These are phyloP conservation scores for Fusarium poae DNA, from an alignment of 2,329 filamentous ascomycete genomes.

Conservation along the genomic window DNA sequence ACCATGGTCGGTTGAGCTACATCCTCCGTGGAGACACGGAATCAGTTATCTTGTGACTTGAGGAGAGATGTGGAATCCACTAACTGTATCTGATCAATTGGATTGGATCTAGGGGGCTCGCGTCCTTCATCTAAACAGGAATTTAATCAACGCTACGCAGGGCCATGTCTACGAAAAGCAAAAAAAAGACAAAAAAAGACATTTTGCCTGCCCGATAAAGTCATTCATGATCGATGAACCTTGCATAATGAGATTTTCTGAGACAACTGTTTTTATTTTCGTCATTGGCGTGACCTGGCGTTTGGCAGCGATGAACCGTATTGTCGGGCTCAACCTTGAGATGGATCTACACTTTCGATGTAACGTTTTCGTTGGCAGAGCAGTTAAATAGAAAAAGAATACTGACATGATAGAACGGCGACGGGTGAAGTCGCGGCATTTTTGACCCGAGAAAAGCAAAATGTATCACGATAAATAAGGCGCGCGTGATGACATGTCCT, in stretches of 20 bases:
- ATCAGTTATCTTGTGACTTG: background rate
- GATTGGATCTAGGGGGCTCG: background rate
- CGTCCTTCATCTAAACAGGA: background rate
- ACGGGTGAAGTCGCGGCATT: background rate
- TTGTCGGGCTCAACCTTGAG: background rate
- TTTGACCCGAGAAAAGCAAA: background rate
- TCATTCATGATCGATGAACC: background rate
- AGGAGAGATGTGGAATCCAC: background rate
- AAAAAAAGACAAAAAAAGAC: background rate
- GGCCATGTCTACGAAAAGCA: background rate
- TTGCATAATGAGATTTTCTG: background rate
- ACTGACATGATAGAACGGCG: too few species aligned
- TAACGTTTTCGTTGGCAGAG: background rate
- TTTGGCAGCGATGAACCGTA: background rate
- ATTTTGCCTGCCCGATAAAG: background rate
- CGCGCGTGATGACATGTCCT: background rate
- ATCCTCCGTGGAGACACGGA: too few species aligned
- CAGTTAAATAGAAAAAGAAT: background rate
- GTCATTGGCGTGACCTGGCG: background rate
- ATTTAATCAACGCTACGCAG: background rate
- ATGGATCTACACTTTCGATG: background rate
- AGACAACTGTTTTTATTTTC: too few species aligned
- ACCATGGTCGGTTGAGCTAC: too few species aligned
- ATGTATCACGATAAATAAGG: too few species aligned
- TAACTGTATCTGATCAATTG: background rate